These are phyloP conservation scores for Solanum habrochaites DNA, from an alignment of 257 asterid genomes.

Conservation along the genomic window DNA sequence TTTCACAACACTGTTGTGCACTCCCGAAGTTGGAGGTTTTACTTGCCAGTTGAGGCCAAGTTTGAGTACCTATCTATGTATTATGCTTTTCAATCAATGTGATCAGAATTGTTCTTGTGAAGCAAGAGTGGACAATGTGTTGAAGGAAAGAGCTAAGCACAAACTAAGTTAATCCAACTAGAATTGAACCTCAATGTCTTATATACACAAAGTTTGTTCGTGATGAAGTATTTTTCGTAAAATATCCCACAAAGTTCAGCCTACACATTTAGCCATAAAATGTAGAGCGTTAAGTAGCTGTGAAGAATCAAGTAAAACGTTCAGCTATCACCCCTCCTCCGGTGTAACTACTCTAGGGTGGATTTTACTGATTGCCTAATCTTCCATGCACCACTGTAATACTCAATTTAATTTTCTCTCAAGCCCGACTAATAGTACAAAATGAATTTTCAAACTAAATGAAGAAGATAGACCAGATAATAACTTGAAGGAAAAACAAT, in stretches of 20 bases:
- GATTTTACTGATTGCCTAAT: not conserved
- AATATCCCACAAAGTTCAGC: not conserved
- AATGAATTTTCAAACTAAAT: not conserved
- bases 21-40: not conserved
- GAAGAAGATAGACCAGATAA: not conserved
- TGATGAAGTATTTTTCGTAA: too few species aligned
- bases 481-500: not conserved
- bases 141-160: not conserved
- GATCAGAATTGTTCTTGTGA: not conserved
- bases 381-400: not conserved
- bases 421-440: not conserved
- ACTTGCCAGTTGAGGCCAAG: not conserved
- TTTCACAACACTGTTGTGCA: too few species aligned
- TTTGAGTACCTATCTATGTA: not conserved
- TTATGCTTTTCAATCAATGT: not conserved
- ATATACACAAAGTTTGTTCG: too few species aligned
- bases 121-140: not conserved
- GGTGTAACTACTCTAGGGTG: not conserved
- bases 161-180: not conserved
- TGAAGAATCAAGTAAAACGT: not conserved
- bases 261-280: not conserved
- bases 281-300: not conserved
- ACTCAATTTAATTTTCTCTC: not conserved
- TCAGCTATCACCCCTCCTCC: not conserved
- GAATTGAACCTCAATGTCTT: not conserved